A percentile compares a stretch with the other conserved stretches of the same genome.
phyloP scores from a whole-genome alignment of 495 filamentous ascomycete species.

The Penicillium paxilli region DNA sequence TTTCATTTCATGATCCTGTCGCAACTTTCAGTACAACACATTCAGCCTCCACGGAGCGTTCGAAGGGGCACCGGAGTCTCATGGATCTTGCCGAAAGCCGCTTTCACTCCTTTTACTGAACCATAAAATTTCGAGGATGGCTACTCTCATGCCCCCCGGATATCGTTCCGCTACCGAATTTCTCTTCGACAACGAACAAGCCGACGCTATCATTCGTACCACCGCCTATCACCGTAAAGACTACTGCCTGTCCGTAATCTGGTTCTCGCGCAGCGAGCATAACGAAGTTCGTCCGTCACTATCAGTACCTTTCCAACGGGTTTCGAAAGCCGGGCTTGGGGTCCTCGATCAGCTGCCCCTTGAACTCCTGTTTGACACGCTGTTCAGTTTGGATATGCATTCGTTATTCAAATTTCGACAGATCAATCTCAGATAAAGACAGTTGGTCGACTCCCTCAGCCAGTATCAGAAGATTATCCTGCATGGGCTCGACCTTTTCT shows the following conservation, averaged over 20 bases:
- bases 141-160: constrained; percentile 13
- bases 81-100: background rate
- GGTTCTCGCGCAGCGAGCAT: constrained; percentile 18
- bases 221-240: constrained; percentile 37
- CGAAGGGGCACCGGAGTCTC: background rate
- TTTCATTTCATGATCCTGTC: background rate
- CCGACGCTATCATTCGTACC: constrained; percentile 27
- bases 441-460: constrained; percentile 32
- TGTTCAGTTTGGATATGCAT: constrained; percentile 36
- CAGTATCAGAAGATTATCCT: constrained; percentile 33
- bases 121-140: constrained; percentile 18
- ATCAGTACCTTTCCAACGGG: constrained; percentile 13
- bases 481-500: constrained; percentile 39
- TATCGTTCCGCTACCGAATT: constrained; percentile 20
- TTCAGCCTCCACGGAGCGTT: background rate
- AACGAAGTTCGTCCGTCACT: no score
- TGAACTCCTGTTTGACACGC: constrained; percentile 35
- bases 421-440: constrained; percentile 33
- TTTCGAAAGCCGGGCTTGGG: constrained; percentile 25
- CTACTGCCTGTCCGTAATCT: constrained; percentile 32
- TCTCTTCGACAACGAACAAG: constrained; percentile 23
- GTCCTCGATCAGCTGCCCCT: constrained; percentile 34
- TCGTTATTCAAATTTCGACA: constrained; percentile 42
- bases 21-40: background rate
- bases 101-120: constrained; percentile 3